Base-by-base conservation (phyloP, 495 filamentous ascomycete species). In the Ascobolus immersus region DNA sequence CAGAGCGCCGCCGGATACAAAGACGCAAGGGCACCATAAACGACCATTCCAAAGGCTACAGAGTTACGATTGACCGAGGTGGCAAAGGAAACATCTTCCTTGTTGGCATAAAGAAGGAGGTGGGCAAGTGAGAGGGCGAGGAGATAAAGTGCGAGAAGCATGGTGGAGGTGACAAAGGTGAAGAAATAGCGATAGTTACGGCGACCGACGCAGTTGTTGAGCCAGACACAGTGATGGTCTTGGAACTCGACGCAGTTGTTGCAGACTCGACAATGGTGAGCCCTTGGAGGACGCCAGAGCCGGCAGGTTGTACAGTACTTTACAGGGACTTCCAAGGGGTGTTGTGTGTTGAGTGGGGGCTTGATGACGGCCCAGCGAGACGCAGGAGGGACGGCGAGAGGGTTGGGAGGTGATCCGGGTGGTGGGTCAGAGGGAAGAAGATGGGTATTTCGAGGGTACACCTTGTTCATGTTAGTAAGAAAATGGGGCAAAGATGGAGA, bases 121-220 rank as follows among this genome's bases (percentile, higher is more conserved):
- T 94, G 89, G 6, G 71, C 69, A 17, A 91, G 59, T 28, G 65
- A 76, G 5, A 76, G 70, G 12, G 65, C 77, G 17, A 77, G 56
- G 29, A 93, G 59, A 44, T 73, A 82, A 12, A 84, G 45, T 0
- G 67, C 66, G 2, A 93, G 59, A n/a, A 92, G 37, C 1, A 77
- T 79, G 9, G 61, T 69, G 13, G 67, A 64, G 42, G 61, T 65
- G 40, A 94, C 65, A 53, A 93, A 96, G 13, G 73, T 64, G 45
- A 93, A 90, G 53, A 96, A 96, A 45, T 86, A 96, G 32, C 89
- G 80, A 52, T 96, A 96, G 52, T 96, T 96, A 35, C 86, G 77
- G 21, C 89, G 76, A 4, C 86, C 86, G 28, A 96, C 74, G 52
- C 86, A 96, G 51, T 94, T 96, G 55, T 96, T 96, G 32, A 96